phyloP scores from a whole-genome alignment of 2,329 filamentous ascomycete species.

The Monosporascus sp. region DNA sequence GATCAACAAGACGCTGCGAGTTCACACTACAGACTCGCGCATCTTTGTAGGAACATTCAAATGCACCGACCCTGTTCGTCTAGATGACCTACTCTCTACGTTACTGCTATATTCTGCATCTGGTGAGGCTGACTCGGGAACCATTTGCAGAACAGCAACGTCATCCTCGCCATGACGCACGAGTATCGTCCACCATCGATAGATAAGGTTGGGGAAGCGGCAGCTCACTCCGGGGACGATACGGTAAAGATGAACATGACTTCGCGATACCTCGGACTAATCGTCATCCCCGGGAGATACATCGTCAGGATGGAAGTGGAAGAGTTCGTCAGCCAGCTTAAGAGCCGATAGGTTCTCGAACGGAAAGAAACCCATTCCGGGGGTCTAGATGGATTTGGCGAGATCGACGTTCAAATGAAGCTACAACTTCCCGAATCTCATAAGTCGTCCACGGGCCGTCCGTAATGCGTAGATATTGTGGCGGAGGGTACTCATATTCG shows the following conservation, averaged over 20 bases:
- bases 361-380: constrained; percentile 15
- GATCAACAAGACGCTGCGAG: constrained; percentile 71
- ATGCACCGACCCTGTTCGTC: constrained; percentile 82
- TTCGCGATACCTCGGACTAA: constrained; percentile 79
- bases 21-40: constrained; percentile 76
- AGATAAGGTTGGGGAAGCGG: constrained; percentile 37
- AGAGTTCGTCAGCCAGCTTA: constrained; percentile 58
- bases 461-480: too few species aligned
- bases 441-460: too few species aligned
- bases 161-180: constrained; percentile 79
- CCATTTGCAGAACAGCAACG: constrained; percentile 68
- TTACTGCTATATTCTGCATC: not conserved
- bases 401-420: too few species aligned
- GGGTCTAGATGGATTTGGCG: not conserved
- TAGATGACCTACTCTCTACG: not conserved
- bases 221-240: constrained; percentile 28
- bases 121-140: not conserved
- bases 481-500: too few species aligned
- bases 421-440: too few species aligned
- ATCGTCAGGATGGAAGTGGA: constrained; percentile 87
- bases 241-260: constrained; percentile 66
- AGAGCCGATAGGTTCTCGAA: constrained; percentile 20
- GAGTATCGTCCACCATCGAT: constrained; percentile 78
- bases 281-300: constrained; percentile 83
- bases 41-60: constrained; percentile 90